Evolutionary conservation across 257 asterid species (phyloP).

Genomic region (Linaria vulgaris): DNA sequence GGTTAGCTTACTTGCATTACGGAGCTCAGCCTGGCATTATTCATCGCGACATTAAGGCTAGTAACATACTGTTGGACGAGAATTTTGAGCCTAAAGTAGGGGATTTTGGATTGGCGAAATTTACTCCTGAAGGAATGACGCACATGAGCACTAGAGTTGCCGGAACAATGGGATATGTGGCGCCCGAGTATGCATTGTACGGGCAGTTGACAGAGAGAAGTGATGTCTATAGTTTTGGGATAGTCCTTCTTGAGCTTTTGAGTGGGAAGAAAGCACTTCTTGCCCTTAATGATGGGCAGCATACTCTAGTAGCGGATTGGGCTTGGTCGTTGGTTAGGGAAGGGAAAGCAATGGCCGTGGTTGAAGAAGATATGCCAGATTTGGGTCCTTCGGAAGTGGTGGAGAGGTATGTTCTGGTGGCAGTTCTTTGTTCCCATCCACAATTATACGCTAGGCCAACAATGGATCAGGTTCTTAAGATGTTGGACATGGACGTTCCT

Average conservation of each 20-base stretch:
- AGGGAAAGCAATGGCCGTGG: conserved; percentile 59
- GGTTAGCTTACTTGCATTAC: conserved; percentile 78
- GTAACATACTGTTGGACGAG: conserved; percentile 83
- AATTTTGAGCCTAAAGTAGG: conserved; percentile 79
- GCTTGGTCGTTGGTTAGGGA: conserved; percentile 81
- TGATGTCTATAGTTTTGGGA: conserved; percentile 89
- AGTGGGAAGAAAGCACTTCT: conserved; percentile 81
- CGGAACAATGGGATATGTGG: conserved; percentile 95
- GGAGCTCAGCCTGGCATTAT: conserved; percentile 76
- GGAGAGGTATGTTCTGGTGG: conserved; percentile 83
- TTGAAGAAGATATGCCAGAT: conserved; percentile 62
- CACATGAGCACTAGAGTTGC: conserved; percentile 95
- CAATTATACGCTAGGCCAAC: conserved; percentile 84
- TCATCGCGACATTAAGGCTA: conserved; percentile 83
- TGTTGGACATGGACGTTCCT: conserved; percentile 69
- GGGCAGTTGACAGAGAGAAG: conserved; percentile 86
- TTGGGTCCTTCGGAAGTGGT: conserved; percentile 56
- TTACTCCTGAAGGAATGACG: conserved; percentile 74
- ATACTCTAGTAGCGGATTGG: conserved; percentile 75
- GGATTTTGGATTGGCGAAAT: conserved; percentile 89
- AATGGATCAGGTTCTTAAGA: conserved; percentile 85
- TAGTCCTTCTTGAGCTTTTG: conserved; percentile 79
- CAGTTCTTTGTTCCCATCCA: conserved; percentile 87
- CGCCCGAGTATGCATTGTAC: conserved; percentile 86
- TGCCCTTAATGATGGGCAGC: conserved; percentile 55